A percentile compares a stretch with the other conserved stretches of the same genome.
These are phyloP conservation scores for Termitomyces sp. DNA, from an alignment of 768 basidiomycete species.

Conservation along the genomic window DNA sequence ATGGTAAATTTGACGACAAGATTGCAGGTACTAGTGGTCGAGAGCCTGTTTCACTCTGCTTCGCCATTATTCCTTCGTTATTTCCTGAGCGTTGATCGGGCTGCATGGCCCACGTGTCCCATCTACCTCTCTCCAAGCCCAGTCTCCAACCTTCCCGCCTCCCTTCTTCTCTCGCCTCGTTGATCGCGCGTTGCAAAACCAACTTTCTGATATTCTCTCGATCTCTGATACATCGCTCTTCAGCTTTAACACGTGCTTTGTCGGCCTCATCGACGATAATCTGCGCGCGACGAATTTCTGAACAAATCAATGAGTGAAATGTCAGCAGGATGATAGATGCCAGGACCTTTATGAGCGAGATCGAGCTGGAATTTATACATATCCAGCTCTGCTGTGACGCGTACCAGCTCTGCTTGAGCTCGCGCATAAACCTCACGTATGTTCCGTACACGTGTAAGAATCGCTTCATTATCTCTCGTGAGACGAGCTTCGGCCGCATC, in stretches of 20 bases:
- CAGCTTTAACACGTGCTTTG: slow-evolving; percentile 41
- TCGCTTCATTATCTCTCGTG: slow-evolving; percentile 13
- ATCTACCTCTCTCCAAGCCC: slow-evolving; percentile 30
- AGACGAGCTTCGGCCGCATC: slow-evolving; percentile 30
- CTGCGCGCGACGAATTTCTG: slow-evolving; percentile 52
- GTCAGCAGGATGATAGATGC: not conserved
- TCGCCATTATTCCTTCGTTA: not conserved
- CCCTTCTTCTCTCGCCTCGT: slow-evolving; percentile 50
- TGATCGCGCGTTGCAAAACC: slow-evolving; percentile 39
- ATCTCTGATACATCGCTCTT: slow-evolving; percentile 37
- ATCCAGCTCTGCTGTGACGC: slow-evolving; percentile 40
- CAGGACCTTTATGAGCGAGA: slow-evolving; percentile 43
- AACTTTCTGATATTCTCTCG: slow-evolving; percentile 40
- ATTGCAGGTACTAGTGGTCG: not conserved
- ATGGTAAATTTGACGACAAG: not conserved
- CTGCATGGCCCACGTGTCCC: slow-evolving; percentile 7
- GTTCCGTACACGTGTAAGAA: slow-evolving; percentile 25
- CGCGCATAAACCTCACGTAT: slow-evolving; percentile 23
- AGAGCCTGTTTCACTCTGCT: not conserved
- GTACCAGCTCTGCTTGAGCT: slow-evolving; percentile 25
- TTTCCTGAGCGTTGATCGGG: not conserved
- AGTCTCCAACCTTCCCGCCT: slow-evolving; percentile 45
- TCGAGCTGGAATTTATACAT: slow-evolving; percentile 56
- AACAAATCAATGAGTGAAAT: not conserved
- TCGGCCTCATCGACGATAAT: slow-evolving; percentile 43